Percentiles rank a stretch among this genome's conserved stretches.
Conservation (phyloP, 768 basidiomycete genomes). For the Leucocoprinus leucothites region DNA sequence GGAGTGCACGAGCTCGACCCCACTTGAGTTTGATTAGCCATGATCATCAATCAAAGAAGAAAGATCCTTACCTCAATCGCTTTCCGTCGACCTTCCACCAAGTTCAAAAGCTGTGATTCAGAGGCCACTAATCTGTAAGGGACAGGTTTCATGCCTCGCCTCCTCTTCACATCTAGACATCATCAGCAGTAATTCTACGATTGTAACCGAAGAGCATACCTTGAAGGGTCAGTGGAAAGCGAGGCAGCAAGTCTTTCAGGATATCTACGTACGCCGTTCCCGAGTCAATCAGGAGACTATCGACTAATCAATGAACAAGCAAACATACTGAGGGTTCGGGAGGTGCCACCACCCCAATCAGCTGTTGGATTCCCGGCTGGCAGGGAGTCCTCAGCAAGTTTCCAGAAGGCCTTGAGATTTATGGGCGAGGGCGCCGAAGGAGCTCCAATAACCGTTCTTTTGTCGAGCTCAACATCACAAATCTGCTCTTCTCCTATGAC, state of each 20-base stretch:
- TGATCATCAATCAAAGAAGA: neutral
- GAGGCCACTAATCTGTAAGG: slow-evolving; percentile 39
- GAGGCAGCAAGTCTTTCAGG: slow-evolving; percentile 28
- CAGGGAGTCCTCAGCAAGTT: slow-evolving; percentile 12
- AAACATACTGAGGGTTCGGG: neutral
- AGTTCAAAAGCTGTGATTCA: slow-evolving; percentile 29
- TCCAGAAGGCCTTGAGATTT: slow-evolving; percentile 37
- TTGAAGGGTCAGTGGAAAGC: slow-evolving; percentile 42
- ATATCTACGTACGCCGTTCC: slow-evolving; percentile 25
- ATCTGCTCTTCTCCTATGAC: slow-evolving; percentile 47
- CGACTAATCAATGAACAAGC: neutral
- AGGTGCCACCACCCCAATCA: neutral
- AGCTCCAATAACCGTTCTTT: slow-evolving; percentile 38
- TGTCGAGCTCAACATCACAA: slow-evolving; percentile 51
- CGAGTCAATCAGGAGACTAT: neutral
- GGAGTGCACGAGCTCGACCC: slow-evolving; percentile 44
- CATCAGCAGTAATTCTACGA: neutral
- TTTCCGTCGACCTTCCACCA: slow-evolving; percentile 44
- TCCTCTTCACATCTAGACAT: slow-evolving; percentile 22
- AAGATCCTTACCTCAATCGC: slow-evolving; percentile 42
- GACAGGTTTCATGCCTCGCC: slow-evolving; percentile 21
- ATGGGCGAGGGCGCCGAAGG: slow-evolving; percentile 28
- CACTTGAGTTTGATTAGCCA: slow-evolving; percentile 29
- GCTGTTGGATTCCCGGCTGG: neutral
- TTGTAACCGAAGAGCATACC: slow-evolving; percentile 21